Percentiles rank a stretch among this genome's conserved stretches.
phyloP scores from a whole-genome alignment of 306 rosid species.

The Quercus robur region DNA sequence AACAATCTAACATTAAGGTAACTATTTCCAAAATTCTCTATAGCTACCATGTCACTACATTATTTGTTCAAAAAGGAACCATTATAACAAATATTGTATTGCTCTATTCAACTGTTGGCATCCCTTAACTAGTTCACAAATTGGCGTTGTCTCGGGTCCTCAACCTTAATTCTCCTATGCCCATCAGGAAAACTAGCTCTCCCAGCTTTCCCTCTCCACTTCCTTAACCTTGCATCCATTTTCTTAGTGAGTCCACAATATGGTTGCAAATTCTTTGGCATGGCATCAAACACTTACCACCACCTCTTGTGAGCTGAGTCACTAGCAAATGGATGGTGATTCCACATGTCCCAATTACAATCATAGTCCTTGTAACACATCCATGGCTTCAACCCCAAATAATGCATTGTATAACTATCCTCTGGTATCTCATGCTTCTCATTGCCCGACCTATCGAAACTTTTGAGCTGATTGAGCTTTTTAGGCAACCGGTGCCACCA shows the following conservation, averaged over 20 bases:
- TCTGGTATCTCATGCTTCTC: constrained; percentile 7
- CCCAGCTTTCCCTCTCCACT: constrained; percentile 43
- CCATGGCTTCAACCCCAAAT: constrained; percentile 88
- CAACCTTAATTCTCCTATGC: constrained; percentile 57
- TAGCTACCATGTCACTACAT: background rate
- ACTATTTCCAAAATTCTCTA: background rate
- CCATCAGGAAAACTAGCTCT: constrained; percentile 34
- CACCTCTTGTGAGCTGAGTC: constrained; percentile 58
- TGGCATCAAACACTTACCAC: constrained; percentile 68
- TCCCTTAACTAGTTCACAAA: background rate
- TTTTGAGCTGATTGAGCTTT: constrained; percentile 44
- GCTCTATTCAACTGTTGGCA: background rate
- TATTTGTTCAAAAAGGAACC: background rate
- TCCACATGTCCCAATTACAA: constrained; percentile 73
- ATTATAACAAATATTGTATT: background rate
- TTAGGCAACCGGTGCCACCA: constrained; percentile 87
- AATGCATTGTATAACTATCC: constrained; percentile 46
- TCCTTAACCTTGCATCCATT: constrained; percentile 36
- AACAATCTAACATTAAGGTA: background rate
- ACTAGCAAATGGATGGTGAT: constrained; percentile 43
- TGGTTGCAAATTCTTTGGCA: constrained; percentile 45
- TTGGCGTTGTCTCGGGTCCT: constrained; percentile 57
- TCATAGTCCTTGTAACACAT: constrained; percentile 83
- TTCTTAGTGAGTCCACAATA: constrained; percentile 55
- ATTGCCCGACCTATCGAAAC: background rate